Conservation (phyloP, 1,284 basidiomycete genomes). For the Inonotus hispidus region DNA sequence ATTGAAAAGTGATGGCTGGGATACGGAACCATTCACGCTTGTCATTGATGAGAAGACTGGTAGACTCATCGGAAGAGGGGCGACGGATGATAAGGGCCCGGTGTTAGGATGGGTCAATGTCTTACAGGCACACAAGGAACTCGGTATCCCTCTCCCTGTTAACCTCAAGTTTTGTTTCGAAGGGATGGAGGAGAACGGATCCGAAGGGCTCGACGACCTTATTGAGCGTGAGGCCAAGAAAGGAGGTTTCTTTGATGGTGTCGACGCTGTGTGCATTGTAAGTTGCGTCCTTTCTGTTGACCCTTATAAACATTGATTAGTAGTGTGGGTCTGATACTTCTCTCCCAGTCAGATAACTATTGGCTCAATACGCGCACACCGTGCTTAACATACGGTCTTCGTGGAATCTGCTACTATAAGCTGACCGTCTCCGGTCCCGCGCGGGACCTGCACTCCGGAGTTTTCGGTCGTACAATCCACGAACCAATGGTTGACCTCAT, state of each 20-base stretch:
- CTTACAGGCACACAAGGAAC: constrained; percentile 79
- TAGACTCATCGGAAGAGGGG: constrained; percentile 83
- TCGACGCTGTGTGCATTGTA: constrained; percentile 95
- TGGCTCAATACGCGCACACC: constrained; percentile 81
- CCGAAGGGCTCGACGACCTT: constrained; percentile 89
- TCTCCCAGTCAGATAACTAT: constrained; percentile 74
- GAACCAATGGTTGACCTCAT: constrained; percentile 87
- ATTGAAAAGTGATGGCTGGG: constrained; percentile 82
- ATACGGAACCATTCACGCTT: constrained; percentile 86
- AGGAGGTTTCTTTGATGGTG: constrained; percentile 81
- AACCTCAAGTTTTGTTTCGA: constrained; percentile 96
- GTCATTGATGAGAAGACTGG: constrained; percentile 63
- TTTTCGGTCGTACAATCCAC: constrained; percentile 84
- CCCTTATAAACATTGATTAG: not conserved
- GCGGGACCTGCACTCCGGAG: constrained; percentile 89
- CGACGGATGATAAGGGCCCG: constrained; percentile 92
- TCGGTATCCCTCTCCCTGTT: constrained; percentile 80
- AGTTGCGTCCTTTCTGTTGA: constrained; percentile 27
- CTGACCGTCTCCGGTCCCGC: constrained; percentile 81
- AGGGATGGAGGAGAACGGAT: constrained; percentile 98
- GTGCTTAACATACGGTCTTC: constrained; percentile 72
- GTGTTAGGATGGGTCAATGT: constrained; percentile 94
- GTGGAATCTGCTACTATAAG: constrained; percentile 89
- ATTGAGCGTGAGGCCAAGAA: constrained; percentile 74
- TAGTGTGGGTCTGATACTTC: not conserved